Base-by-base conservation (phyloP, 495 filamentous ascomycete genomes). In the Cercophora samala region DNA sequence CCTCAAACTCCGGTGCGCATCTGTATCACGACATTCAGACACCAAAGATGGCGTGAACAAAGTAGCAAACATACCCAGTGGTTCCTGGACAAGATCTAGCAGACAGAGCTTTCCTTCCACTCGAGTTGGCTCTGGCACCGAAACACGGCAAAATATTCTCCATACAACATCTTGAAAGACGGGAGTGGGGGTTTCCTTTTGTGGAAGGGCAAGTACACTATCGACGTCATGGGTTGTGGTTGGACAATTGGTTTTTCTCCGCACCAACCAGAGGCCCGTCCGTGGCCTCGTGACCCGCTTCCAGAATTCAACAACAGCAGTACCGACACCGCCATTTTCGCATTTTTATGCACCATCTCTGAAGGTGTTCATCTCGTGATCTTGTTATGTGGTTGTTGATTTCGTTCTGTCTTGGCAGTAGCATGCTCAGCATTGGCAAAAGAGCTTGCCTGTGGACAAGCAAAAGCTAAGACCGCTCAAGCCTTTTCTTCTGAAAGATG, bases 211-310 rank as follows among this genome's bases (percentile, higher is more conserved):
- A n/a, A n/a, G n/a, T n/a, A n/a, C n/a, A n/a, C n/a, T 9, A 46
- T 46, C 37, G 6, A 60, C 58, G 23, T 60, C 58, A 60, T 60
- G 58, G 58, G 22, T 18, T 60, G 22, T 60, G 58, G 58, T 60
- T 60, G 58, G 58, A 25, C 58, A 60, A 60, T 60, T 60, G 22
- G 22, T 4, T 56, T 23, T 56, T 56, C 53, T 23, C 53, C 53
- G 22, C 53, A 23, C n/a, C 53, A 56, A 22, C 53, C 53, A 56
- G 15, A 54, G 3, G 52, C 3, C 52, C 17, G 4, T 54, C 52
- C 13, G 17, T 56, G 53, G 22, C 22, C 53, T 56, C 11, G 53
- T 56, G 53, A 56, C 22, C 53, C 5, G 53, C 22, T 56, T 18
- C 53, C 53, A 56, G 26, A 54, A 18, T 18, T 56, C 53, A 21